phyloP scores from a whole-genome alignment of 2,329 filamentous ascomycete genomes.

The Tolypocladium cylindrosporum region DNA sequence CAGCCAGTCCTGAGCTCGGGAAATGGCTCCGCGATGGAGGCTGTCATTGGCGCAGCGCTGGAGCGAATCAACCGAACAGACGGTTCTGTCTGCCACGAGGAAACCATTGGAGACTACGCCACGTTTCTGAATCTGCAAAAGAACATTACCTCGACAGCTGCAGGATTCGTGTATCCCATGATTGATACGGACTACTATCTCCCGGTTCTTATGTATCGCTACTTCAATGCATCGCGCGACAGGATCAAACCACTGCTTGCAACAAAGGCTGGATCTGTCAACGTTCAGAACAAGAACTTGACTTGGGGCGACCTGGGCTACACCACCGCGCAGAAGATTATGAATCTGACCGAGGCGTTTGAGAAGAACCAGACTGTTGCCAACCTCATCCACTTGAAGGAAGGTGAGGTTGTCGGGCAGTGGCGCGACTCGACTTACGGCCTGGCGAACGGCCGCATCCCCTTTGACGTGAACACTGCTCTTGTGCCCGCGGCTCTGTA shows the following conservation, averaged over 20 bases:
- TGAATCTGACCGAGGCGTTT: slow-evolving; percentile 45
- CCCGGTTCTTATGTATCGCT: slow-evolving; percentile 45
- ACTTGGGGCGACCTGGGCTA: slow-evolving; percentile 42
- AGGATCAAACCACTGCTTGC: slow-evolving; percentile 1
- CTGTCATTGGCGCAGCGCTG: slow-evolving; percentile 48
- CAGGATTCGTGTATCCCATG: slow-evolving; percentile 50
- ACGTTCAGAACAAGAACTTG: slow-evolving; percentile 39
- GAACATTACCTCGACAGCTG: slow-evolving; percentile 39
- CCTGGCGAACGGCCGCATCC: slow-evolving; percentile 51
- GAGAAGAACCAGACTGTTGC: slow-evolving; percentile 36
- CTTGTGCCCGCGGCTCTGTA: slow-evolving; percentile 51
- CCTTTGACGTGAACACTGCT: slow-evolving; percentile 55
- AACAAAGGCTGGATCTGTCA: slow-evolving; percentile 28
- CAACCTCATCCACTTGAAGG: slow-evolving; percentile 49
- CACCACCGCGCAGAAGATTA: slow-evolving; percentile 46
- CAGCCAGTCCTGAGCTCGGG: slow-evolving; percentile 47
- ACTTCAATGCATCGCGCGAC: slow-evolving; percentile 32
- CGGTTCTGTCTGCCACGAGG: slow-evolving; percentile 54
- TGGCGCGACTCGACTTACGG: slow-evolving; percentile 55
- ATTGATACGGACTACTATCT: slow-evolving; percentile 55
- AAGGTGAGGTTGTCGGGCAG: slow-evolving; percentile 44
- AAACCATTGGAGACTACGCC: slow-evolving; percentile 55
- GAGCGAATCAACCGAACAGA: slow-evolving; percentile 51
- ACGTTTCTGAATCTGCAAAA: slow-evolving; percentile 47
- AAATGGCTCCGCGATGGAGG: slow-evolving; percentile 45